Evolutionary conservation across 208 protist genomes (phyloP).

Genomic region (Acanthamoeba castellanii): DNA sequence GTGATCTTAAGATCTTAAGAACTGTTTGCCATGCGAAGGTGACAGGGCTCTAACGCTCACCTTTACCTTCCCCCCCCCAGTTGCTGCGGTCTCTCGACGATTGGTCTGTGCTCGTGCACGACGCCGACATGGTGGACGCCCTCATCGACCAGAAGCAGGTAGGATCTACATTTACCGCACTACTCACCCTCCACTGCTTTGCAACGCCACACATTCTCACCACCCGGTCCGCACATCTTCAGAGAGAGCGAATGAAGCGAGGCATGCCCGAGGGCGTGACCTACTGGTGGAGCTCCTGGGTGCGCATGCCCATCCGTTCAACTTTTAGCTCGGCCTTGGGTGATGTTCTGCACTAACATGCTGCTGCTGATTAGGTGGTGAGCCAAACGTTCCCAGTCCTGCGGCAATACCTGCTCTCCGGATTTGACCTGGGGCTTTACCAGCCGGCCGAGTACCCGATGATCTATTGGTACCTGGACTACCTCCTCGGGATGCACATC

Average conservation of each 20-base stretch:
- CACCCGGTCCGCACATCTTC: neutral
- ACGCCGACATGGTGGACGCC: slow-evolving; percentile 15
- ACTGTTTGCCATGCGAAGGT: neutral
- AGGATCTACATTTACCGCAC: neutral
- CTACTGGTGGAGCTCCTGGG: slow-evolving; percentile 44
- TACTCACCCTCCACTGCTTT: neutral
- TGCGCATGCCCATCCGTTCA: neutral
- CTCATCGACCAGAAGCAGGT: slow-evolving; percentile 58
- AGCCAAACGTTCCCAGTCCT: slow-evolving; percentile 29
- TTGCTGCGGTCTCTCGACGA: neutral
- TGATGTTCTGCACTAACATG: no score
- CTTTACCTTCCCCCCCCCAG: neutral
- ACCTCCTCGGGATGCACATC: slow-evolving; percentile 29
- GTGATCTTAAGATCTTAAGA: neutral
- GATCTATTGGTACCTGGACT: slow-evolving; percentile 63
- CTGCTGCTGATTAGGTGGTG: neutral
- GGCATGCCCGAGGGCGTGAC: neutral
- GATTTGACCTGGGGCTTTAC: slow-evolving; percentile 37
- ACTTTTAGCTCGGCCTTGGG: no score
- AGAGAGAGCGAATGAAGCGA: slow-evolving; percentile 36
- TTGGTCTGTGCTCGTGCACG: slow-evolving; percentile 53
- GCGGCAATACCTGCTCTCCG: slow-evolving; percentile 17
- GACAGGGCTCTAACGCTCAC: neutral
- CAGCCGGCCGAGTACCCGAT: slow-evolving; percentile 19
- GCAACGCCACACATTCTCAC: neutral